Conservation (phyloP, 345 rosid genomes). For the Nasturtium officinale region DNA sequence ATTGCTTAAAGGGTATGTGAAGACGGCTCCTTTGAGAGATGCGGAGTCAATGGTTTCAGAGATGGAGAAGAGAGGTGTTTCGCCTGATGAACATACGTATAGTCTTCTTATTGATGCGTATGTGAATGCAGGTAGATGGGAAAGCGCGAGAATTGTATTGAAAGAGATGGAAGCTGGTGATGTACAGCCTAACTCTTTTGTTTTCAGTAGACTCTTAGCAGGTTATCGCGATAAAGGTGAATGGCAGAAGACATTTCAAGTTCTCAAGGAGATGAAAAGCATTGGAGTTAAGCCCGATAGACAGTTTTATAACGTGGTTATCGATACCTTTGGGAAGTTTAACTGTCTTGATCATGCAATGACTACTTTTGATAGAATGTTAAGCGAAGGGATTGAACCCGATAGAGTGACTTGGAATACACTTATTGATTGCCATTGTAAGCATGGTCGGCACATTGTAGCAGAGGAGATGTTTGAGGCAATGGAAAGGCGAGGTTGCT, state of each 20-base stretch:
- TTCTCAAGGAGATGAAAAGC: conserved; percentile 85
- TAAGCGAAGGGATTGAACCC: conserved; percentile 76
- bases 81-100: conserved; percentile 82
- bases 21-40: conserved; percentile 69
- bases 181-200: conserved; percentile 73
- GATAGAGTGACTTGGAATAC: conserved; percentile 94
- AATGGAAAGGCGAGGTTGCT: conserved; percentile 72
- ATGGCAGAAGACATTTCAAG: conserved; percentile 94
- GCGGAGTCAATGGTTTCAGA: conserved; percentile 81
- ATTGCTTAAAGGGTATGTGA: conserved; percentile 80
- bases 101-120: conserved; percentile 89
- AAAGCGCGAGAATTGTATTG: conserved; percentile 86
- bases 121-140: conserved; percentile 91
- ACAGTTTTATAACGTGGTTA: conserved; percentile 90
- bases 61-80: conserved; percentile 88
- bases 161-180: conserved; percentile 87
- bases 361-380: conserved; percentile 79
- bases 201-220: conserved; percentile 80
- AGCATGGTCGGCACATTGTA: conserved; percentile 67
- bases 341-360: conserved; percentile 91
- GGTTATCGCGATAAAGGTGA: conserved; percentile 86
- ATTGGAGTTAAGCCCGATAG: conserved; percentile 81
- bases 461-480: conserved; percentile 81
- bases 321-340: conserved; percentile 91
- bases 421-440: conserved; percentile 85